Evolutionary conservation across 1,284 basidiomycete species (phyloP).

Genomic region (Malassezia slooffiae): DNA sequence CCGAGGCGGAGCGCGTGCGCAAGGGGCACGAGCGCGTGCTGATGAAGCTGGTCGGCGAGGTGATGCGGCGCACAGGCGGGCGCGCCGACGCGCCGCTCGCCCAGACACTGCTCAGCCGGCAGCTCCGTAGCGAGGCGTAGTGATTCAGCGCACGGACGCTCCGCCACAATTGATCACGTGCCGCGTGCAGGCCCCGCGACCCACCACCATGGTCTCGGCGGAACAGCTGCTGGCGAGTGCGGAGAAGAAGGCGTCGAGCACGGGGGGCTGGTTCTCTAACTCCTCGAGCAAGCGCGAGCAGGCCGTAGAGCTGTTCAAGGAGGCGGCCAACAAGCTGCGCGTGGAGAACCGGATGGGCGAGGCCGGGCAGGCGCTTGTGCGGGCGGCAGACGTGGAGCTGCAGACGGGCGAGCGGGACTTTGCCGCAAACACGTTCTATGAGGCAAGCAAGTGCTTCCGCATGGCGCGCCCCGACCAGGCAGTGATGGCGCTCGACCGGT

Average conservation of each 20-base stretch:
- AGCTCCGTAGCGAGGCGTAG: no score
- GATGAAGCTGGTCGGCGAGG: slow-evolving; percentile 74
- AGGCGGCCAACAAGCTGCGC: slow-evolving; percentile 91
- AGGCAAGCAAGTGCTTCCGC: slow-evolving; percentile 44
- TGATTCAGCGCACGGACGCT: no score
- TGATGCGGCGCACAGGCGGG: slow-evolving; percentile 75
- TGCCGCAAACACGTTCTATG: slow-evolving; percentile 44
- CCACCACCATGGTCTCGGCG: slow-evolving; percentile 30
- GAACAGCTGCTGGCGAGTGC: slow-evolving; percentile 64
- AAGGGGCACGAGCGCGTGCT: slow-evolving; percentile 69
- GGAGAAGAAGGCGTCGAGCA: slow-evolving; percentile 77
- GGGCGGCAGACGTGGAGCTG: slow-evolving; percentile 41
- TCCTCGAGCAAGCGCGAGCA: slow-evolving; percentile 53
- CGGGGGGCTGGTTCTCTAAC: slow-evolving; percentile 53
- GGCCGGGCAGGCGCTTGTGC: slow-evolving; percentile 58
- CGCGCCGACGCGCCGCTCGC: slow-evolving; percentile 56
- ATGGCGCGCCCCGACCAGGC: slow-evolving; percentile 53
- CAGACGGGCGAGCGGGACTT: slow-evolving; percentile 41
- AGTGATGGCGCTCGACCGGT: slow-evolving; percentile 73
- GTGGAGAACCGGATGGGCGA: slow-evolving; percentile 82
- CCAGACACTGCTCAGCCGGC: no score
- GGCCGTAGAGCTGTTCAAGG: slow-evolving; percentile 82
- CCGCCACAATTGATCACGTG: neutral
- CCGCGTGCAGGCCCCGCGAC: no score
- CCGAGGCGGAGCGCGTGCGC: slow-evolving; percentile 60